Percentiles rank a stretch among this genome's conserved stretches.
Evolutionary conservation across 2,329 filamentous ascomycete species (phyloP).

Genomic region (Didymella glomerata): DNA sequence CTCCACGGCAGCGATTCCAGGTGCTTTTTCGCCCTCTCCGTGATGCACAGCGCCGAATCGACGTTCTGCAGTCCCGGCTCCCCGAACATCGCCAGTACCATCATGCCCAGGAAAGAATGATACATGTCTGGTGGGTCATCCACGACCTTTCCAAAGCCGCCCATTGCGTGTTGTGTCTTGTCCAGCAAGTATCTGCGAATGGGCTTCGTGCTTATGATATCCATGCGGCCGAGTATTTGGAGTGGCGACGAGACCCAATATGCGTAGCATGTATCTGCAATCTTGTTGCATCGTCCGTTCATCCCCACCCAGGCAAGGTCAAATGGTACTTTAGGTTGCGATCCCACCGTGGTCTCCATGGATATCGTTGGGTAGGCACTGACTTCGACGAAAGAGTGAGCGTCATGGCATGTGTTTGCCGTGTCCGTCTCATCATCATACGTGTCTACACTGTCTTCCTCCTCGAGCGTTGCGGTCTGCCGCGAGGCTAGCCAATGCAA

Average conservation of each 20-base stretch:
- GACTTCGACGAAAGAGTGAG: conserved; percentile 51
- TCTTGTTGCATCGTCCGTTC: conserved; percentile 90
- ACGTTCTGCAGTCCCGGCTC: conserved; percentile 74
- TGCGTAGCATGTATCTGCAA: conserved; percentile 92
- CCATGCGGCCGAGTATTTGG: conserved; percentile 50
- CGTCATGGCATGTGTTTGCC: conserved; percentile 52
- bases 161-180: conserved; percentile 83
- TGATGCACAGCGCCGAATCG: conserved; percentile 80
- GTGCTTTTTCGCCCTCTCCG: conserved; percentile 60
- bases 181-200: conserved; percentile 82
- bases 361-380: conserved; percentile 36
- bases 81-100: conserved; percentile 76
- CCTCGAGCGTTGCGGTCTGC: conserved; percentile 56
- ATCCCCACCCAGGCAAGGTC: conserved; percentile 72
- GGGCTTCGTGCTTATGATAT: conserved; percentile 66
- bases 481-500: conserved; percentile 58
- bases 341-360: conserved; percentile 37
- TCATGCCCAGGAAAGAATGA: conserved; percentile 87
- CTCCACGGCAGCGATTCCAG: conserved; percentile 51
- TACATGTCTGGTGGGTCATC: conserved; percentile 71
- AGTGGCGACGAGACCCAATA: conserved; percentile 85
- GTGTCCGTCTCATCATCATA: conserved; percentile 50
- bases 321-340: conserved; percentile 70
- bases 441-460: conserved; percentile 54
- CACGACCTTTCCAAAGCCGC: conserved; percentile 58